These are phyloP conservation scores for Lindgomyces ingoldianus DNA, from an alignment of 495 filamentous ascomycete genomes.

Conservation along the genomic window DNA sequence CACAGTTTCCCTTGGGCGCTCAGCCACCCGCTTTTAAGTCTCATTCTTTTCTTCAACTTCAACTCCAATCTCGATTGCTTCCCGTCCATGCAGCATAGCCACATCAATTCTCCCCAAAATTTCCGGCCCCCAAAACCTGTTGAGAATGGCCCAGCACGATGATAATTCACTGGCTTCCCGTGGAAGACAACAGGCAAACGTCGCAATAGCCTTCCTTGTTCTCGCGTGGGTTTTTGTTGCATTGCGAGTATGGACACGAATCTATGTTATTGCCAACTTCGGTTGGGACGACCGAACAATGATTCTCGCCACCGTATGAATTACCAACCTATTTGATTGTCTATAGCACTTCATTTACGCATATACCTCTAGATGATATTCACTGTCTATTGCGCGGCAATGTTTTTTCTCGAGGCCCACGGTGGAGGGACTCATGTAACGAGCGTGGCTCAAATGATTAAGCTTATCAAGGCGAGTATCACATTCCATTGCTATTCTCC, in stretches of 20 bases:
- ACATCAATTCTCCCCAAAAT: too few species aligned
- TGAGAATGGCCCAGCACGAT: slow-evolving; percentile 19
- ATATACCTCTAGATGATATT: slow-evolving; percentile 31
- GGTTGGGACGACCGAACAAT: slow-evolving; percentile 44
- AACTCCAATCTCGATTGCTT: not conserved
- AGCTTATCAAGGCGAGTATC: slow-evolving; percentile 24
- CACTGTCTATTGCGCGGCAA: slow-evolving; percentile 24
- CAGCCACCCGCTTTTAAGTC: not conserved
- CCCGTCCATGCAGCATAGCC: too few species aligned
- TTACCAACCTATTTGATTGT: not conserved
- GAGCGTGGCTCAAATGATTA: slow-evolving; percentile 1
- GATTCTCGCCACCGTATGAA: slow-evolving; percentile 35
- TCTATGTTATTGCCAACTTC: slow-evolving; percentile 36
- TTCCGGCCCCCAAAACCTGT: too few species aligned
- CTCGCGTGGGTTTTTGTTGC: slow-evolving; percentile 38
- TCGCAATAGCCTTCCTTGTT: slow-evolving; percentile 38
- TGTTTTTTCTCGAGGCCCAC: slow-evolving; percentile 22
- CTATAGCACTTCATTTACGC: too few species aligned
- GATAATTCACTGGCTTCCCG: slow-evolving; percentile 5
- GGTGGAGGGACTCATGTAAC: slow-evolving; percentile 36
- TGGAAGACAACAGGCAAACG: slow-evolving; percentile 7
- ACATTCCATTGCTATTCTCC: not conserved
- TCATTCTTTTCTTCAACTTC: not conserved
- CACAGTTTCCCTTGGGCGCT: not conserved
- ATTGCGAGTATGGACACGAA: slow-evolving; percentile 40